Percentiles rank a stretch among this genome's conserved stretches.
Evolutionary conservation across 2,329 filamentous ascomycete species (phyloP).

Genomic region (Diaporthe aspalathi): DNA sequence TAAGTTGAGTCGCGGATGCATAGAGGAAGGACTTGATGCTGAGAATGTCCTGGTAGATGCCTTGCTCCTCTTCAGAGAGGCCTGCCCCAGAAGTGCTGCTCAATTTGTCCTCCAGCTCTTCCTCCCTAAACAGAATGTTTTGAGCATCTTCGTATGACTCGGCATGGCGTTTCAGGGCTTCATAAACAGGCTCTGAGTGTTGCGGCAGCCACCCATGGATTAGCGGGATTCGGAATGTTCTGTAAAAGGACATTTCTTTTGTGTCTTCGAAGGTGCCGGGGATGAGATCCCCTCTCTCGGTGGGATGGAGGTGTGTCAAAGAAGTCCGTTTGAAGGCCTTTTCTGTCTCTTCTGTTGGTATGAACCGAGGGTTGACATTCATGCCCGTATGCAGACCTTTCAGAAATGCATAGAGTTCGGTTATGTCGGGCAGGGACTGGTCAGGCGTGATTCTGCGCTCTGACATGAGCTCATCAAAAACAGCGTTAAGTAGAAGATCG

Average conservation of each 20-base stretch:
- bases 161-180: constrained; percentile 78
- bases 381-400: constrained; percentile 93
- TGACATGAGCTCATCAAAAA: constrained; percentile 94
- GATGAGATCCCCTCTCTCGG: constrained; percentile 59
- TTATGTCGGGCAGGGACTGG: constrained; percentile 81
- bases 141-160: constrained; percentile 93
- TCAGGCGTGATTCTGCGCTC: constrained; percentile 72
- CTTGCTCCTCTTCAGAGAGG: constrained; percentile 79
- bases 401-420: constrained; percentile 88
- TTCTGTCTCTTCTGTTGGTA: constrained; percentile 65
- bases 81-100: constrained; percentile 62
- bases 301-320: constrained; percentile 63
- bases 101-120: constrained; percentile 87
- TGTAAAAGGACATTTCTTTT: constrained; percentile 88
- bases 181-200: constrained; percentile 72
- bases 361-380: constrained; percentile 95
- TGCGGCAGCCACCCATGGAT: constrained; percentile 93
- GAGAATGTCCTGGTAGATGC: constrained; percentile 83
- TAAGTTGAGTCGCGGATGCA: constrained; percentile 87
- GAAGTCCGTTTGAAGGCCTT: constrained; percentile 63
- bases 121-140: constrained; percentile 86
- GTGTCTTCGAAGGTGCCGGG: constrained; percentile 88
- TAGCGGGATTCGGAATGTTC: constrained; percentile 86
- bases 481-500: constrained; percentile 84
- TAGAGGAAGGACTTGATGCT: constrained; percentile 86